Evolutionary conservation across 768 basidiomycete genomes (phyloP).

Genomic region (Pulveroboletus ravenelii): DNA sequence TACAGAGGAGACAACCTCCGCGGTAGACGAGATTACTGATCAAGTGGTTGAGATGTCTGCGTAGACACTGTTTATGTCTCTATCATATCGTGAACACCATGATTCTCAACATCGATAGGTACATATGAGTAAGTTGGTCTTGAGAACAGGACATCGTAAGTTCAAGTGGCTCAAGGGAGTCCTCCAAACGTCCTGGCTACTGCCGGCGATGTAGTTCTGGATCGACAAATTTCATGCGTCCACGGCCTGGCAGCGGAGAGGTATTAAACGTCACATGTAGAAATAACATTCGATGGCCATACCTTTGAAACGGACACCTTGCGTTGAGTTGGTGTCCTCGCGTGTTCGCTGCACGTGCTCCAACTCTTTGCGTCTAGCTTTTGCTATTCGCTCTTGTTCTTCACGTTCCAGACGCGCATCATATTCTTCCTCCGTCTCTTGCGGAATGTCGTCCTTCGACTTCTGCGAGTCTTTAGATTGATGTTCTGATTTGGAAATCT

Average conservation of each 20-base stretch:
- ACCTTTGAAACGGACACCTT: constrained; percentile 67
- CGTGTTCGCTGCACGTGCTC: constrained; percentile 41
- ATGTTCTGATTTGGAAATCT: constrained; percentile 1
- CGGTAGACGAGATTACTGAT: constrained; percentile 11
- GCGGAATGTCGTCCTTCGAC: constrained; percentile 10
- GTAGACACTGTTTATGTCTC: constrained; percentile 15
- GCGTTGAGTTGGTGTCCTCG: constrained; percentile 29
- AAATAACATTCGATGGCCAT: neutral
- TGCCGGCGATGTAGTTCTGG: constrained; percentile 42
- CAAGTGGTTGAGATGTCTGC: constrained; percentile 14
- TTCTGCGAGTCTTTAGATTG: constrained; percentile 7
- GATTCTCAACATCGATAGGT: neutral
- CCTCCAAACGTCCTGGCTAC: constrained; percentile 2
- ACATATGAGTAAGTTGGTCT: neutral
- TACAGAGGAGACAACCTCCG: neutral
- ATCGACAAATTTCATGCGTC: constrained; percentile 64
- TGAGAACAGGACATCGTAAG: neutral
- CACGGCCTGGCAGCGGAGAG: constrained; percentile 41
- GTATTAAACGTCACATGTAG: neutral
- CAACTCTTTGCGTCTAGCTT: constrained; percentile 43
- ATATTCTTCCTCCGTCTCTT: constrained; percentile 71
- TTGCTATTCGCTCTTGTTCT: constrained; percentile 55
- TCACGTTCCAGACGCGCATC: constrained; percentile 64
- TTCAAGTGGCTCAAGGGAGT: neutral
- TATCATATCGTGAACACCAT: constrained; percentile 10